Percentiles rank a stretch among this genome's conserved stretches.
Evolutionary conservation across 257 asterid genomes (phyloP).

Genomic region (Jacaranda copaia): DNA sequence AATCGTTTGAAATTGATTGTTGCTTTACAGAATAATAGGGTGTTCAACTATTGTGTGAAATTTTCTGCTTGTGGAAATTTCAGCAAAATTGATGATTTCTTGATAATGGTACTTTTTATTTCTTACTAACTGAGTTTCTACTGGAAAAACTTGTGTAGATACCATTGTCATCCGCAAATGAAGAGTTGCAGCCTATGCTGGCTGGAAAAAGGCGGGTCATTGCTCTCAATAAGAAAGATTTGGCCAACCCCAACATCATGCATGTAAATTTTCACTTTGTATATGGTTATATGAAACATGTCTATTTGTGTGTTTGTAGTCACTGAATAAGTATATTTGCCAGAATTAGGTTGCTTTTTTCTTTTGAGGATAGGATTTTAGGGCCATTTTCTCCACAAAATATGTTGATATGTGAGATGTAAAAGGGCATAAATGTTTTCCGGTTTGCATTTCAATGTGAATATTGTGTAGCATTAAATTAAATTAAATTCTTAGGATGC

Average conservation of each 20-base stretch:
- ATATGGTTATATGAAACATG: neutral
- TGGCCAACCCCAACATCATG: slow-evolving; percentile 93
- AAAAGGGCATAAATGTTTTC: neutral
- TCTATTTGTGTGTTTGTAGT: neutral
- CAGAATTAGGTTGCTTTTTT: neutral
- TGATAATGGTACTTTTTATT: neutral
- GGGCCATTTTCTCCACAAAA: slow-evolving; percentile 8
- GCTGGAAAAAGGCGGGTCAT: slow-evolving; percentile 74
- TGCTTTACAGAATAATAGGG: neutral
- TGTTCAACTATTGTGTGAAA: neutral
- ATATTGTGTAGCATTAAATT: neutral
- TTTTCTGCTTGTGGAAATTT: neutral
- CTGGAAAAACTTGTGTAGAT: slow-evolving; percentile 53
- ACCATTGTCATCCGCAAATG: slow-evolving; percentile 85
- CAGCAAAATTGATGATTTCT: neutral
- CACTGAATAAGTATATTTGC: neutral
- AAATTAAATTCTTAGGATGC: neutral
- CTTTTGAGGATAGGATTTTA: neutral
- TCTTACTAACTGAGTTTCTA: neutral
- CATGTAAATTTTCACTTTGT: slow-evolving; percentile 54
- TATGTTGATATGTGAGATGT: neutral
- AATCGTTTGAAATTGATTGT: neutral
- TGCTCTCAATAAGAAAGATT: slow-evolving; percentile 95
- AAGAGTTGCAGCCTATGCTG: slow-evolving; percentile 80
- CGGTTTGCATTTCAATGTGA: neutral